Percentiles rank a stretch among this genome's conserved stretches.
phyloP scores from a whole-genome alignment of 768 basidiomycete species.

The Xerocomellus intermedius region DNA sequence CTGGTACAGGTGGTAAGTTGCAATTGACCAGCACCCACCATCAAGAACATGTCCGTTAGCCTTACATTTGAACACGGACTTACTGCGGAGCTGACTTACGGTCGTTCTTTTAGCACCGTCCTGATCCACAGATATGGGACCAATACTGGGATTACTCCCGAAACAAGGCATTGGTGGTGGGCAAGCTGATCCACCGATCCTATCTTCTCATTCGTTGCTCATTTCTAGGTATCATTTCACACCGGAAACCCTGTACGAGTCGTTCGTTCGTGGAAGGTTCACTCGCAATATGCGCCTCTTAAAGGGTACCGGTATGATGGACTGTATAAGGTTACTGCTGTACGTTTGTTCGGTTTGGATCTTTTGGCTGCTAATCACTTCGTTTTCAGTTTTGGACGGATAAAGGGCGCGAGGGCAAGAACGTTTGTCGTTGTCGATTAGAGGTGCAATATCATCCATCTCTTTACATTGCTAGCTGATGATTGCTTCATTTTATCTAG shows the following conservation, averaged over 20 bases:
- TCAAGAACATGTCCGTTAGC: slow-evolving; percentile 16
- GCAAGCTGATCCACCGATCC: background rate
- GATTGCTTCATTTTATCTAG: slow-evolving; percentile 5
- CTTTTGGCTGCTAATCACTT: background rate
- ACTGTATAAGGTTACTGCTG: slow-evolving; percentile 25
- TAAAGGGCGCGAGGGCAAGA: slow-evolving; percentile 9
- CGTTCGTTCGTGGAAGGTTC: slow-evolving; percentile 18
- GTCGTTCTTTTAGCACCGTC: slow-evolving; percentile 3
- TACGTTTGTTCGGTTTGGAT: slow-evolving; percentile 1
- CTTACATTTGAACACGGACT: background rate
- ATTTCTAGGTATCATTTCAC: slow-evolving; percentile 19
- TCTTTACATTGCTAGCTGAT: background rate
- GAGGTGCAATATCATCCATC: slow-evolving; percentile 13
- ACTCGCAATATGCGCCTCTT: slow-evolving; percentile 27
- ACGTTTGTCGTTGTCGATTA: slow-evolving; percentile 26
- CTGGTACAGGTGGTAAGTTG: slow-evolving; percentile 25
- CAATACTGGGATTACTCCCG: slow-evolving; percentile 17
- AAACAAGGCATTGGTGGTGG: slow-evolving; percentile 23
- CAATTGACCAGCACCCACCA: slow-evolving; percentile 13
- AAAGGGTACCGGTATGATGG: slow-evolving; percentile 32
- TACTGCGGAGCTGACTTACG: background rate
- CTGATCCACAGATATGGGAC: slow-evolving; percentile 23
- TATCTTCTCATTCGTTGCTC: background rate
- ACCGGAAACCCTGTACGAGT: slow-evolving; percentile 27
- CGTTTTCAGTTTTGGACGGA: slow-evolving; percentile 21